Evolutionary conservation across 2,329 filamentous ascomycete genomes (phyloP), one percentile per base, ranked within the genome.

Genomic region (Alternaria gansuensis): DNA sequence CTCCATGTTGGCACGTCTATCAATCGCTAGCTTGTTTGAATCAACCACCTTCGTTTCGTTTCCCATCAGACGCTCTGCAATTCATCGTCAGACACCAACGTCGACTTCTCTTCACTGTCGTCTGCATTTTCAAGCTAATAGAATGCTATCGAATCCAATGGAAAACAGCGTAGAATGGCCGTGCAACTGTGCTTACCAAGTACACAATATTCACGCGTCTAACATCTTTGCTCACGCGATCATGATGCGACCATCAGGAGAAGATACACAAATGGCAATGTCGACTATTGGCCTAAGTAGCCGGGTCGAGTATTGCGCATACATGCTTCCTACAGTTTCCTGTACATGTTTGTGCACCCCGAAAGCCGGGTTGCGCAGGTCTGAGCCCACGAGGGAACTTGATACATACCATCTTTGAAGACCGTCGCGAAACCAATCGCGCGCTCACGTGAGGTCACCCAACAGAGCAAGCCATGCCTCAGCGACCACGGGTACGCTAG

Each of bases 81-180:
- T 37, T 14, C 37, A 29, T 21, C 3, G 11, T 46, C 33, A 10
- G 2, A 31, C n/a, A 52, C 23, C 23, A 29, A 39, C 14, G 24
- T 52, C 40, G 49, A 33, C 41, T 24, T 17, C 54, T 31, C 28
- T 7, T 45, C 36, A 46, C 37, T 34, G 33, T 33, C 14, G 46
- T n/a, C 14, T 28, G 39, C 29, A 49, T 43, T 54, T 54, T 33
- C 56, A 45, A 34, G 29, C 31, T 26, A 21, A 23, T 50, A 34
- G 56, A 59, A 59, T 17, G 44, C 55, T 43, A 53, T 55, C 51
- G 56, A 59, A 59, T 50, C 33, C 33, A 33, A 50, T 39, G 23
- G 17, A 34, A 49, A 24, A 23, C 26, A 44, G 51, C 39, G 33
- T 13, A 51, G 21, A 46, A 50, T 39, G 21, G n/a, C 51, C 36